These are phyloP conservation scores for Acanthamoeba royreba DNA, from an alignment of 208 protist genomes.

Conservation along the genomic window DNA sequence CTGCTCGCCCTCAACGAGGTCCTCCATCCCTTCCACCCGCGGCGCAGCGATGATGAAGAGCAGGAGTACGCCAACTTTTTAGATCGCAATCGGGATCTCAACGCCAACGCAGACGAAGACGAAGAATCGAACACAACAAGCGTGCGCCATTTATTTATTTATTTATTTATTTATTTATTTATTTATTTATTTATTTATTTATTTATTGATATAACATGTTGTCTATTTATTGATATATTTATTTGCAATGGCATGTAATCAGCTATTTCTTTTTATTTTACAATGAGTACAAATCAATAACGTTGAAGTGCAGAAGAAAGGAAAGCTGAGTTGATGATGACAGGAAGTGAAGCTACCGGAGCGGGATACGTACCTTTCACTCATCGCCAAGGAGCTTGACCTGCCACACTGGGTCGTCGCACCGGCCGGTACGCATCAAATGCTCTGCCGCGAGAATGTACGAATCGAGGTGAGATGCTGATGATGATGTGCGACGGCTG, in stretches of 20 bases:
- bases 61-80: too few species aligned
- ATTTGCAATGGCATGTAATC: too few species aligned
- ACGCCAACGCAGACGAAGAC: neutral
- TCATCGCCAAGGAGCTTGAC: neutral
- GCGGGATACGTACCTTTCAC: neutral
- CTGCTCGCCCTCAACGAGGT: constrained; percentile 10
- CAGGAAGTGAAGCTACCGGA: neutral
- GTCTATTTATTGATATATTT: too few species aligned
- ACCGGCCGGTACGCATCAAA: neutral
- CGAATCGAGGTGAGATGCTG: too few species aligned
- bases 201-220: too few species aligned
- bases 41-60: neutral
- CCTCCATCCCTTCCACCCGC: neutral
- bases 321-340: too few species aligned
- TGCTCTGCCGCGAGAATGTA: too few species aligned
- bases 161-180: too few species aligned
- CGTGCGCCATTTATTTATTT: too few species aligned
- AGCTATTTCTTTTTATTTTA: neutral
- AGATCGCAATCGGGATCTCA: too few species aligned
- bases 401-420: neutral
- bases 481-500: neutral
- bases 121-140: too few species aligned
- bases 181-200: too few species aligned
- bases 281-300: neutral
- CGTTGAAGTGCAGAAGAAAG: neutral